Conservation (phyloP, 2,329 filamentous ascomycete genomes). For the Xylariales sp. region DNA sequence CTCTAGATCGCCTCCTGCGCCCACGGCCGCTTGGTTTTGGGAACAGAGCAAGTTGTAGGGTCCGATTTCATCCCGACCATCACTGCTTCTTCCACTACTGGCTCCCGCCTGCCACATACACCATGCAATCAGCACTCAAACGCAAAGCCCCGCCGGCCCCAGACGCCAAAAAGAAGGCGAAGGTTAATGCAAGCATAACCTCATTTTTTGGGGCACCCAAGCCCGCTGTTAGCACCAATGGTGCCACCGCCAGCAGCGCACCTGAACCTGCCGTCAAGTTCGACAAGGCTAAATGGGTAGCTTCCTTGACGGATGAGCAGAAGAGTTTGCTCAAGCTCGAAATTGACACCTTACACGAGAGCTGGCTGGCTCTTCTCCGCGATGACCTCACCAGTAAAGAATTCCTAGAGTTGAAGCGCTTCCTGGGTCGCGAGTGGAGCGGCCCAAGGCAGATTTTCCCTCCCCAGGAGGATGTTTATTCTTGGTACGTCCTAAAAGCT, state of each 20-base stretch:
- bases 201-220: conserved; percentile 82
- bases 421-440: conserved; percentile 73
- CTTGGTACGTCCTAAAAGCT: conserved; percentile 70
- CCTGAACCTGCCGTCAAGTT: conserved; percentile 52
- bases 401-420: conserved; percentile 85
- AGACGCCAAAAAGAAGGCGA: conserved; percentile 69
- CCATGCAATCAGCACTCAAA: conserved; percentile 55
- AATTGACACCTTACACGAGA: conserved; percentile 86
- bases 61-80: too few species aligned
- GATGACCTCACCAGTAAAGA: conserved; percentile 75
- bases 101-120: not conserved
- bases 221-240: conserved; percentile 21
- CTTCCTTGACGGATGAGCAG: conserved; percentile 73
- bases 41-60: too few species aligned
- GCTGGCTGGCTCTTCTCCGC: conserved; percentile 85
- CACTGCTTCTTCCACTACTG: too few species aligned
- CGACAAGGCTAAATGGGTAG: conserved; percentile 88
- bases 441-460: conserved; percentile 79
- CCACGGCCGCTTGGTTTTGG: too few species aligned
- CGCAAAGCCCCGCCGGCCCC: conserved; percentile 51
- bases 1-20: too few species aligned
- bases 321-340: conserved; percentile 79
- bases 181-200: conserved; percentile 73
- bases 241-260: conserved; percentile 14
- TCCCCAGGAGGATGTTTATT: conserved; percentile 84